Base-by-base conservation (phyloP, 495 filamentous ascomycete species). In the Penicillium cataractarum region DNA sequence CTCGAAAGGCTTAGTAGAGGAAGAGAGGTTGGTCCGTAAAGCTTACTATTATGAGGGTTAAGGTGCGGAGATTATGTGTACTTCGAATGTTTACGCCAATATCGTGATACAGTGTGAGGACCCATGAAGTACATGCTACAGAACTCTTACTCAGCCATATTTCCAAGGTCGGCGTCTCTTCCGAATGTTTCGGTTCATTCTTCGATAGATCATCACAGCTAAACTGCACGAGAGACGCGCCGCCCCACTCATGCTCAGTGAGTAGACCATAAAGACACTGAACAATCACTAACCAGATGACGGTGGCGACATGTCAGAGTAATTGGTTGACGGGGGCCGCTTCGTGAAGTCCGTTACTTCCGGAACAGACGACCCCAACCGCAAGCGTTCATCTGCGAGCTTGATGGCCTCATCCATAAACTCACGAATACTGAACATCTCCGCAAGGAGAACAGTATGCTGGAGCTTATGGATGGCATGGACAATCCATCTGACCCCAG, bases 401-500 rank as follows among this genome's bases (percentile, higher is more conserved):
- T 21, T 62, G 33, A 67, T 35, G 12, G 61, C 39, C 12, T 61
- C 29, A 39, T 58, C 39, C 60, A 67, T 68, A 15, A 68, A 63
- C 52, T 19, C 32, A 0, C 62, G 27, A 4, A 70, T n/a, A 22
- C 54, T 57, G 37, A 62, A 64, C 21, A 55, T n/a, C 24, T 64
- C 61, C 13, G 46, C 58, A 15, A 64, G 9, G 22, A 39, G 35
- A 39, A 50, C 50, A 22, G 42, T 22, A 13, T 42, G 21, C 31
- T 46, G 48, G 8, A 67, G 55, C 26, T 52, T 57, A 19, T 9
- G 7, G 37, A 65, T 58, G 13, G 60, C 65, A 15, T 19, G 29
- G 33, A 31, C 65, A 37, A 55, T 58, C 67, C 65, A 65, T 40
- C 48, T 71, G n/a, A 65, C 62, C 31, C 57, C 65, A 17, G 60